Evolutionary conservation across 352 stramenopile genomes (phyloP).

Genomic region (Phytophthora tubulina): DNA sequence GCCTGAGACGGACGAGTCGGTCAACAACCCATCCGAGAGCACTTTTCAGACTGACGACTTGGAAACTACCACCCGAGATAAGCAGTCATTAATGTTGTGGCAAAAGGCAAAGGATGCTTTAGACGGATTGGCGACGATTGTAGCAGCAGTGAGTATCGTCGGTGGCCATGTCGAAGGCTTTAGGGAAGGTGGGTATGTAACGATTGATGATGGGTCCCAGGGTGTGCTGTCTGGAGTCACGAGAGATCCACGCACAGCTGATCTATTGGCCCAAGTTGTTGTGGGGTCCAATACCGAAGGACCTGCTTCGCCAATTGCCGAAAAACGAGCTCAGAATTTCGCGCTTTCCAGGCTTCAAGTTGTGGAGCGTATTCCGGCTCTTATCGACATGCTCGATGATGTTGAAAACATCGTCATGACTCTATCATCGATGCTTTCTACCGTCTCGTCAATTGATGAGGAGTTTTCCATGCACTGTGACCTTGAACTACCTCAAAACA

Average conservation of each 20-base stretch:
- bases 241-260: constrained; percentile 47
- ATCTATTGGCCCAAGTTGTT: constrained; percentile 51
- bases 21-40: constrained; percentile 21
- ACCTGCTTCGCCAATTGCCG: constrained; percentile 22
- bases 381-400: constrained; percentile 84
- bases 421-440: constrained; percentile 63
- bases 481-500: constrained; percentile 74
- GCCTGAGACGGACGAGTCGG: constrained; percentile 68
- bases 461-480: constrained; percentile 48
- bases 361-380: constrained; percentile 76
- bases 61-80: constrained; percentile 56
- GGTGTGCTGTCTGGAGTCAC: constrained; percentile 54
- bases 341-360: constrained; percentile 65
- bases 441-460: constrained; percentile 35
- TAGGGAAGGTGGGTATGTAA: constrained; percentile 69
- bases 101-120: constrained; percentile 83
- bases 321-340: constrained; percentile 37
- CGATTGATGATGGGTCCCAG: constrained; percentile 59
- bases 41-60: constrained; percentile 31
- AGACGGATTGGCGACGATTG: constrained; percentile 57
- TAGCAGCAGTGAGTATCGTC: constrained; percentile 78
- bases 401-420: constrained; percentile 62
- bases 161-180: constrained; percentile 78
- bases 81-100: constrained; percentile 73
- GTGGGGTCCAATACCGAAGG: constrained; percentile 23